Base-by-base conservation (phyloP, 306 rosid genomes). In the Bauhinia variegata region DNA sequence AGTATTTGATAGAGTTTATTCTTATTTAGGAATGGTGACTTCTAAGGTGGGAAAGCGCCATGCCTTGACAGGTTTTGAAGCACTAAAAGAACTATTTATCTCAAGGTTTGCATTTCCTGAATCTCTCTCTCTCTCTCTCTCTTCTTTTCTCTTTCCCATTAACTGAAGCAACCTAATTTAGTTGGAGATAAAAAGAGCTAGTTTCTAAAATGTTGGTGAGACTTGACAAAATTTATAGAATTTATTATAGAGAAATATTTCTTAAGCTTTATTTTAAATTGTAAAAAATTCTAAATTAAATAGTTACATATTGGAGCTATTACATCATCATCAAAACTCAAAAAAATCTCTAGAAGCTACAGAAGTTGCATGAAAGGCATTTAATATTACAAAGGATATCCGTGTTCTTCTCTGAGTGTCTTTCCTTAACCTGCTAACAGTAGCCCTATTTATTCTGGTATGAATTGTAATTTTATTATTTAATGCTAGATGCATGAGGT, bases 21-120 rank as follows among this genome's bases (percentile, higher is more conserved):
- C 38, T 63, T 84, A 50, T 65, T 58, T 75, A 95, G 99, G 97
- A 72, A 90, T 95, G 99, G 97, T 95, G 57, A 79, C 99, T 34
- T 88, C 97, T 33, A 95, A 95, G 84, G 99, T 90, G 54, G 99
- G 99, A 23, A 95, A 95, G 84, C 89, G 97, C 60, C 96, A 90
- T 52, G 97, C 97, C 32, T 77, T 95, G 62, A 83, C 92, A 31
- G 99, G 96, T 41, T 95, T 95, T 47, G 97, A 95, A 83, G 89
- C 96, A 4, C 81, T 95, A 62, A 83, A 80, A 80, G 97, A 95
- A 70, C 76, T 95, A 48, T 95, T 95, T 74, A 67, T 88, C 54
- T 77, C 97, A 61, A 88, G 97, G 99, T 95, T 12, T 37, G 74
- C 33, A 47, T 56, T 63, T 54, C 14, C 34, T 14, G 39, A 33